Base-by-base conservation (phyloP, 495 filamentous ascomycete species). In the Tetracladium marchalianum region DNA sequence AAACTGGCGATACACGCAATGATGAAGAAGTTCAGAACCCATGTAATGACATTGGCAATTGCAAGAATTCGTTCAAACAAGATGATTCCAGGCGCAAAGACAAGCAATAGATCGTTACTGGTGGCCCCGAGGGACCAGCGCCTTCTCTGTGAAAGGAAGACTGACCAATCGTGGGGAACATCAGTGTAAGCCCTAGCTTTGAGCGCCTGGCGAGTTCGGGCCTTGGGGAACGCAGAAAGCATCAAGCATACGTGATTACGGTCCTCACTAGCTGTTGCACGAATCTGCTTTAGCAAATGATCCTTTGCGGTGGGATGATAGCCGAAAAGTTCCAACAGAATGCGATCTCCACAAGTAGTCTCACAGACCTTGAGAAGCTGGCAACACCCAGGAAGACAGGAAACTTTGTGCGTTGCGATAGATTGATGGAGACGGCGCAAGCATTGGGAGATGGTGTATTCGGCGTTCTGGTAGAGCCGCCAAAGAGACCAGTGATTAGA, bases 81-180 rank as follows among this genome's bases (percentile, higher is more conserved):
- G 19, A 55, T 53, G 27, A 62, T 55, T 7, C 40, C 35, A 13
- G 59, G 51, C 36, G 51, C 40, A 46, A 56, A 27, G 0, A 62
- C 5, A 33, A 62, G 36, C 46, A 62, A 52, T 5, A 62, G 48
- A 39, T 62, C 60, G 35, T 62, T 62, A 2, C 50, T 43, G 18
- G 53, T 62, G 10, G 58, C 52, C 15, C 60, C 60, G 6, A 62
- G 53, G 8, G 60, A 52, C 60, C 60, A 62, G 36, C 60, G 60
- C 16, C 53, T 52, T 24, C 60, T 52, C 36, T 62, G 60, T 13
- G 58, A 59, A 13, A 62, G 55, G 47, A 62, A 62, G 7, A 62
- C 60, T 4, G 51, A 56, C 36, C 57, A 49, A 11, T 44, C 47
- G 16, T 53, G 50, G 0, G 60, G 60, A 32, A 62, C 60, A 31